Percentiles rank a stretch among this genome's conserved stretches.
Evolutionary conservation across 176 grass and related monocot species (phyloP).

Genomic region (Aegilops longissima): DNA sequence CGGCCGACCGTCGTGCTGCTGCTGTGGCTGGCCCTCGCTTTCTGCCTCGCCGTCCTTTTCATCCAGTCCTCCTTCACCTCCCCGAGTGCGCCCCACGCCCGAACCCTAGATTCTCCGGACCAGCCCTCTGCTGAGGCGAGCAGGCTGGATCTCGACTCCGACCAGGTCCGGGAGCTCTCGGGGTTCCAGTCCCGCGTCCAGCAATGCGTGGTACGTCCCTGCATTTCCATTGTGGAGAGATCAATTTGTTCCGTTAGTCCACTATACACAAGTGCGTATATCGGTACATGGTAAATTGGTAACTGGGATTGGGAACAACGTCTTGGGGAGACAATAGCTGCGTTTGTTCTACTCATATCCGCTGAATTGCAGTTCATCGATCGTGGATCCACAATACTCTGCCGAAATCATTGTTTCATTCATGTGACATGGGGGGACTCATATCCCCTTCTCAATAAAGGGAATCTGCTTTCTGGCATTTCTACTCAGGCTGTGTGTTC

Average conservation of each 20-base stretch:
- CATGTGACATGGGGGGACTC: background rate
- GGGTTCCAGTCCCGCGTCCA: constrained; percentile 79
- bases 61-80: constrained; percentile 82
- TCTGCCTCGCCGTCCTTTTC: constrained; percentile 74
- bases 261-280: background rate
- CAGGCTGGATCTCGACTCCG: constrained; percentile 48
- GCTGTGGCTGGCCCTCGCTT: constrained; percentile 63
- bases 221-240: background rate
- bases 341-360: background rate
- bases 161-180: constrained; percentile 56
- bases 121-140: background rate
- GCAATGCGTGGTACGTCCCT: constrained; percentile 72
- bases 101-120: background rate
- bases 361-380: background rate
- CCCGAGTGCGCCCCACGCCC: constrained; percentile 20
- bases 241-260: background rate
- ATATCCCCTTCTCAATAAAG: background rate
- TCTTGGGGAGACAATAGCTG: background rate
- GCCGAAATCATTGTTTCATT: background rate
- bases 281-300: no score
- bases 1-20: constrained; percentile 68
- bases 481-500: background rate
- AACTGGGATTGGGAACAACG: background rate
- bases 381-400: background rate
- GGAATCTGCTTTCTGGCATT: background rate